Base-by-base conservation (phyloP, 139 green algal species). In the Limnomonas spitsbergensis region DNA sequence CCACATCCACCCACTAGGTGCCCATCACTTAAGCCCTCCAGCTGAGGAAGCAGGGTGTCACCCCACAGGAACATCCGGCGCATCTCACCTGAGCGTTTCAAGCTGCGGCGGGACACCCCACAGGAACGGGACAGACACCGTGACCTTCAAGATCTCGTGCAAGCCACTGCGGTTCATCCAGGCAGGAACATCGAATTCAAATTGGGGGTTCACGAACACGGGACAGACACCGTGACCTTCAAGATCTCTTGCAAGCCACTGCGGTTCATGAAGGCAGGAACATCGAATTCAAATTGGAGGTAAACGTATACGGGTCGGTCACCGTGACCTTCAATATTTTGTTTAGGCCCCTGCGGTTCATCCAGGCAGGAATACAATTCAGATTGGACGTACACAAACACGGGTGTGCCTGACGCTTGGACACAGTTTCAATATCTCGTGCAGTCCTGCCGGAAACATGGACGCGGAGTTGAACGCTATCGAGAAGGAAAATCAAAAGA, bases 131-230 rank as follows among this genome's bases (percentile, higher is more conserved):
- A 96, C 76, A 31, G 89, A 83, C 4, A 96, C 86, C 0, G 82
- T 90, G 72, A 96, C 85, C 40, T 74, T 67, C 38, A 95, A 83
- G 14, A 67, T 67, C 76, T 95, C 89, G 66, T 91, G 81, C 31
- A 42, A 34, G 31, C 26, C 40, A 40, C 40, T 69, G 40, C 47
- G 9, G 4, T 9, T 56, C 20, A 56, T 56, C 9, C 47, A 56
- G 47, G 9, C 20, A 20, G 9, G 20, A n/a, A 20, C 47, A 56
- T n/a, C 9, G 9, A 20, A n/a, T n/a, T n/a, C n/a, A n/a, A n/a
- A n/a, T n/a, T n/a, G n/a, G n/a, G n/a, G n/a, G n/a, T n/a, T n/a
- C 86, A 96, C 38, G 97, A 83, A 27, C 89, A 79, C 0, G 91
- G 91, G 4, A 96, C 76, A 31, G 89, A 83, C 4, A 96, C 86